phyloP scores from a whole-genome alignment of 129 eudicot species.

The Centrapalus pauciflorus region DNA sequence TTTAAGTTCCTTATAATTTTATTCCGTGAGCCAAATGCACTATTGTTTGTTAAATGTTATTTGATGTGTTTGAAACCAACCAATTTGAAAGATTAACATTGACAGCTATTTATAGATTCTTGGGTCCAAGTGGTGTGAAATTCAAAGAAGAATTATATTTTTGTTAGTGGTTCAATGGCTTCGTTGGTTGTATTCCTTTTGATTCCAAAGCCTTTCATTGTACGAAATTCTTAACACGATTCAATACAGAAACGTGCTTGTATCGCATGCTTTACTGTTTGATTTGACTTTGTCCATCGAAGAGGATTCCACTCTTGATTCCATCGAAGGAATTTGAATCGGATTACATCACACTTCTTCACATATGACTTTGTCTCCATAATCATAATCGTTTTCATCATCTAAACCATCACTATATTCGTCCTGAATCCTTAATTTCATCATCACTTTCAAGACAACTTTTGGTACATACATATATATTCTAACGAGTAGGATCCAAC shows the following conservation, averaged over 20 bases:
- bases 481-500: slow-evolving; percentile 70
- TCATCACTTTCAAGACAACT: slow-evolving; percentile 81
- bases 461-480: slow-evolving; percentile 74
- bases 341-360: slow-evolving; percentile 59
- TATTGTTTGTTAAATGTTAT: too few species aligned
- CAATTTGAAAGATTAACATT: slow-evolving; percentile 93
- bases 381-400: slow-evolving; percentile 31
- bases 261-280: slow-evolving; percentile 46
- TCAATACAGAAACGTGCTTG: slow-evolving; percentile 70
- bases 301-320: slow-evolving; percentile 33
- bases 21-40: too few species aligned
- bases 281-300: slow-evolving; percentile 16
- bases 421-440: slow-evolving; percentile 55
- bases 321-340: slow-evolving; percentile 36
- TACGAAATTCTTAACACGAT: slow-evolving; percentile 73
- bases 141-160: slow-evolving; percentile 56
- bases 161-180: slow-evolving; percentile 32
- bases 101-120: slow-evolving; percentile 62
- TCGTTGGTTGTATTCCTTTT: slow-evolving; percentile 31
- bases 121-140: slow-evolving; percentile 11
- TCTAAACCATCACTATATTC: slow-evolving; percentile 32
- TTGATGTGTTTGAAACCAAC: slow-evolving; percentile 51
- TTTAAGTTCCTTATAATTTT: too few species aligned
- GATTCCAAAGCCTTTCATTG: slow-evolving; percentile 83
- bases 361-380: slow-evolving; percentile 29